A percentile compares a stretch with the other conserved stretches of the same genome.
Evolutionary conservation across 2,329 filamentous ascomycete species (phyloP).

Genomic region (Juglanconis oblonga): DNA sequence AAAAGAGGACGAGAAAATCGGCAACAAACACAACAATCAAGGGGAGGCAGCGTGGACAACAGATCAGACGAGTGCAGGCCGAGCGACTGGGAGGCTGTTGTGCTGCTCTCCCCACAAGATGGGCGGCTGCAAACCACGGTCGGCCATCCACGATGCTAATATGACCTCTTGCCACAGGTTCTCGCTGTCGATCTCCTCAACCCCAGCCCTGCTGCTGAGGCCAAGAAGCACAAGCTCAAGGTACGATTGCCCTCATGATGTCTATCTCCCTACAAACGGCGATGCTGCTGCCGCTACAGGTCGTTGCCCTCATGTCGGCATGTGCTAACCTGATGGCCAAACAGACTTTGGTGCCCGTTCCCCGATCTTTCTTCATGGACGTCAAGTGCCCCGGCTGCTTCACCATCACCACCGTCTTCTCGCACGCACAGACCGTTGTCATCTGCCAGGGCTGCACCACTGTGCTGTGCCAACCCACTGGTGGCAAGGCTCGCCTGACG

Average conservation of each 20-base stretch:
- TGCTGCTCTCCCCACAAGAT: neutral
- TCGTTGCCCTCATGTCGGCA: neutral
- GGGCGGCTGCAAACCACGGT: neutral
- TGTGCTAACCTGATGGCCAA: neutral
- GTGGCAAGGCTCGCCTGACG: constrained; percentile 97
- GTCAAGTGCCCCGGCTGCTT: constrained; percentile 99
- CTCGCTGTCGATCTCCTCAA: constrained; percentile 99
- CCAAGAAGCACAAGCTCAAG: constrained; percentile 99
- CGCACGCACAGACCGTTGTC: constrained; percentile 99
- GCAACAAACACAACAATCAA: neutral
- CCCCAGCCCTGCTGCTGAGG: constrained; percentile 95
- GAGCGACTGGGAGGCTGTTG: neutral
- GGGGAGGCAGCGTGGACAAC: neutral
- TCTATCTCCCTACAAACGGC: constrained; percentile 3
- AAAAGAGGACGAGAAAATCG: neutral
- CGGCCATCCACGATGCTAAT: constrained; percentile 41
- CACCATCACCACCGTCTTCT: constrained; percentile 99
- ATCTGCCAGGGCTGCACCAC: constrained; percentile 99
- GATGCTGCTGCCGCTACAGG: constrained; percentile 22
- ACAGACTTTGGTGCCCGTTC: constrained; percentile 88
- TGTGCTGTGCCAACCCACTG: constrained; percentile 98
- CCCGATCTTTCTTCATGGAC: constrained; percentile 99
- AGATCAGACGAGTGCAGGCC: neutral
- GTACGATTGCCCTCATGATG: constrained; percentile 48
- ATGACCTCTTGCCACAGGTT: constrained; percentile 63